Conservation (phyloP, 1,284 basidiomycete species). For the Rhodotorula sp. region DNA sequence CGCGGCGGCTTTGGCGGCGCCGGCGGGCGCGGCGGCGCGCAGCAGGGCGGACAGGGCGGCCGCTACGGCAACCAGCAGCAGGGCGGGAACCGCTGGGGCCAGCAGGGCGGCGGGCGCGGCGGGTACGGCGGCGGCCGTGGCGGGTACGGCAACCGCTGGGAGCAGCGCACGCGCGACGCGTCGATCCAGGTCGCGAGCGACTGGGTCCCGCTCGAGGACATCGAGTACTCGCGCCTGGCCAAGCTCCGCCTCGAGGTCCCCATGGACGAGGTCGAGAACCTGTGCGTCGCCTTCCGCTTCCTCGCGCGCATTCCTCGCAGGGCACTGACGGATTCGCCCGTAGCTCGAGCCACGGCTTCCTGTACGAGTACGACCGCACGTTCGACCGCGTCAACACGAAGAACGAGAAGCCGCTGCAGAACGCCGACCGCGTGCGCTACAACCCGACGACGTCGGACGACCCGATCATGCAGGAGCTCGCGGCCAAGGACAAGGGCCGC, state of each 20-base stretch:
- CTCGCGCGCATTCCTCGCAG: background rate
- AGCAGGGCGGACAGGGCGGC: slow-evolving; percentile 33
- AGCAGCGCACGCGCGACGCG: slow-evolving; percentile 90
- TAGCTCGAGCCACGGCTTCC: slow-evolving; percentile 82
- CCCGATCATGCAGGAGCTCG: slow-evolving; percentile 88
- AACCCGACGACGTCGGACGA: slow-evolving; percentile 98
- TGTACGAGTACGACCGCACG: slow-evolving; percentile 90
- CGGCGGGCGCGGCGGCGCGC: slow-evolving; percentile 46
- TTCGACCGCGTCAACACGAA: slow-evolving; percentile 96
- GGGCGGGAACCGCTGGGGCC: slow-evolving; percentile 36
- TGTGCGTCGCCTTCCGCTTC: slow-evolving; percentile 60
- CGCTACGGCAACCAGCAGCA: slow-evolving; percentile 39
- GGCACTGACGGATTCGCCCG: background rate
- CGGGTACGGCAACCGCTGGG: slow-evolving; percentile 63
- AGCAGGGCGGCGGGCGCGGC: slow-evolving; percentile 57
- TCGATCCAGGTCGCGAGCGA: slow-evolving; percentile 88
- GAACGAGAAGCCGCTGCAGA: slow-evolving; percentile 83
- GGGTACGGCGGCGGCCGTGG: slow-evolving; percentile 56
- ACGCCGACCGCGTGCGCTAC: slow-evolving; percentile 93
- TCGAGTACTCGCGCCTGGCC: slow-evolving; percentile 89
- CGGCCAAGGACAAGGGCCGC: slow-evolving; percentile 72
- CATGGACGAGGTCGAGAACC: slow-evolving; percentile 71
- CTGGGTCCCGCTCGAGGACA: slow-evolving; percentile 94
- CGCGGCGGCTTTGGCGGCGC: slow-evolving; percentile 62
- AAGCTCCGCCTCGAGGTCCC: slow-evolving; percentile 90